Evolutionary conservation across 768 basidiomycete genomes (phyloP).

Genomic region (Phlebiopsis flavidoalba): DNA sequence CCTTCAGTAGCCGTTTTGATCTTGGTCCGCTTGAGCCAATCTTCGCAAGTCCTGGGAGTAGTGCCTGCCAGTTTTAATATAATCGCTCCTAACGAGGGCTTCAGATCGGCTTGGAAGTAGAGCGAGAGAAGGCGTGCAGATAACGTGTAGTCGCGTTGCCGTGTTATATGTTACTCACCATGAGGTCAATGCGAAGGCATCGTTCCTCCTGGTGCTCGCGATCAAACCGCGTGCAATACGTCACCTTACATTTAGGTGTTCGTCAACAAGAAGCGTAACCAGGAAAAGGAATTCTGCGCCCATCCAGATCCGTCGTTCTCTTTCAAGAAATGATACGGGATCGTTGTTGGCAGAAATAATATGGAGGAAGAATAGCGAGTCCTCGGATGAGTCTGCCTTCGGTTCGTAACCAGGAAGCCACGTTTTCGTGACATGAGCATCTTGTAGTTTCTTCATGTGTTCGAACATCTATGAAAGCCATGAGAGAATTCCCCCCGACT

Average conservation of each 20-base stretch:
- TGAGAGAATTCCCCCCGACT: not conserved
- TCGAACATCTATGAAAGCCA: constrained; percentile 53
- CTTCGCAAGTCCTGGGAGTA: constrained; percentile 61
- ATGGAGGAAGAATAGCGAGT: constrained; percentile 60
- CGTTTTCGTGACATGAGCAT: constrained; percentile 51
- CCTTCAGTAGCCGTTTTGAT: constrained; percentile 44
- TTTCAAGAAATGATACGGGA: constrained; percentile 60
- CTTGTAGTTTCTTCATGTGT: constrained; percentile 75
- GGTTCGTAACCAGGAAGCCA: constrained; percentile 63
- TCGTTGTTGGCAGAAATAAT: constrained; percentile 64
- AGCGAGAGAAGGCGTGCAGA: constrained; percentile 25
- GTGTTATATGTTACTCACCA: constrained; percentile 30
- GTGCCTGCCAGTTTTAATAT: constrained; percentile 55
- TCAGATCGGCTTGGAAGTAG: constrained; percentile 63
- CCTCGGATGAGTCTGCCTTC: constrained; percentile 18
- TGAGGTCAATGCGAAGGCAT: constrained; percentile 67
- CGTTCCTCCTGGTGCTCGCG: too few species aligned
- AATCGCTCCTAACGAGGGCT: constrained; percentile 56
- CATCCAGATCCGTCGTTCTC: constrained; percentile 53
- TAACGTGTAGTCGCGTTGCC: not conserved
- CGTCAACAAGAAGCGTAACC: constrained; percentile 20
- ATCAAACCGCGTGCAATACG: too few species aligned
- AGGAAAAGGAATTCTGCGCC: constrained; percentile 68
- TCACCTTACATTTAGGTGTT: too few species aligned
- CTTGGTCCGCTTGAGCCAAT: constrained; percentile 61